These are phyloP conservation scores for Apiospora phragmitis DNA, from an alignment of 2,329 filamentous ascomycete genomes.

Conservation along the genomic window DNA sequence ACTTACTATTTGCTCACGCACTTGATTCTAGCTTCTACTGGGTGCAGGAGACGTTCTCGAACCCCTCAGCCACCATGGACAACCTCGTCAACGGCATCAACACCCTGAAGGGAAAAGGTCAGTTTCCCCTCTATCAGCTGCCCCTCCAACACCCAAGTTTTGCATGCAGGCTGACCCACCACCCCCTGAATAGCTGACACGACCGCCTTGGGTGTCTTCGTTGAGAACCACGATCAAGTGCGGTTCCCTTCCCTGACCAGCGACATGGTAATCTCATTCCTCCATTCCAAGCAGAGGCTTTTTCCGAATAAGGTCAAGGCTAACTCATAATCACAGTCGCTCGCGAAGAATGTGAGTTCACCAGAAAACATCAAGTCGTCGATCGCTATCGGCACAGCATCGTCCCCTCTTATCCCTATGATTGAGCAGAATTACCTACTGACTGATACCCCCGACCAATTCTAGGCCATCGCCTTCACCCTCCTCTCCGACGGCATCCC, in stretches of 20 bases:
- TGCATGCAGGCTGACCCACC: not conserved
- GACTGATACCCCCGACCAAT: not conserved
- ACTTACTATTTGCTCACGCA: constrained; percentile 12
- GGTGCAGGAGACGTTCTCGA: constrained; percentile 37
- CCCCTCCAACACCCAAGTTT: not conserved
- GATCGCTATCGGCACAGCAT: not conserved
- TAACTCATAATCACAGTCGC: constrained; percentile 13
- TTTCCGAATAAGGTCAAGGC: not conserved
- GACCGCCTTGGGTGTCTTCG: constrained; percentile 42
- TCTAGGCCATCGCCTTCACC: constrained; percentile 47
- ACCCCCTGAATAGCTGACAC: constrained; percentile 24
- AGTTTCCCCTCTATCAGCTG: not conserved
- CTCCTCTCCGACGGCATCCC: constrained; percentile 56
- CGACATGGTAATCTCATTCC: constrained; percentile 34
- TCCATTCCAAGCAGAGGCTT: constrained; percentile 19
- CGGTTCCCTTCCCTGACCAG: constrained; percentile 45
- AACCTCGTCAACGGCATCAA: constrained; percentile 36
- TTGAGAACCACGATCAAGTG: constrained; percentile 51
- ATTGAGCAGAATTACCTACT: not conserved
- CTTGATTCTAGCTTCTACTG: constrained; percentile 40
- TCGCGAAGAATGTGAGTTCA: constrained; percentile 45
- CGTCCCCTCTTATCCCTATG: not conserved
- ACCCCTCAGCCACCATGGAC: constrained; percentile 30
- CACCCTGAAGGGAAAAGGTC: constrained; percentile 21
- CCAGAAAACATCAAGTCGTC: not conserved